These are phyloP conservation scores for Citrus unshiu DNA, from an alignment of 345 rosid species.

Conservation along the genomic window DNA sequence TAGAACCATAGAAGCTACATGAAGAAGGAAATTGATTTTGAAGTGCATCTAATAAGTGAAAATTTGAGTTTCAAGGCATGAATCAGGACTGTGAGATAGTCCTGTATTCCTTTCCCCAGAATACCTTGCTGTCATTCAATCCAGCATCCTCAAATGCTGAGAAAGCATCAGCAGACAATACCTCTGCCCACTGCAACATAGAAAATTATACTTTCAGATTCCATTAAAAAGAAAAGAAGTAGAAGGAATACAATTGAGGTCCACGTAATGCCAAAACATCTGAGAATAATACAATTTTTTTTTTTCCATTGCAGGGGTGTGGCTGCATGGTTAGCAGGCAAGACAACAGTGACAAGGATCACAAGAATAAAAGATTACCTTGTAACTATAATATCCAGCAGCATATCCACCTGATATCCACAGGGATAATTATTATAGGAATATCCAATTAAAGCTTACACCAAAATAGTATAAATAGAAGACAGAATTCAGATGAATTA, in stretches of 20 bases:
- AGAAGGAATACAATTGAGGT: not conserved
- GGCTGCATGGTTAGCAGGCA: not conserved
- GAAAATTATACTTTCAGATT: conserved; percentile 19
- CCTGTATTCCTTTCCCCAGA: conserved; percentile 3
- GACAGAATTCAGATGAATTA: not conserved
- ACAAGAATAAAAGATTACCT: conserved; percentile 43
- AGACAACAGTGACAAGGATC: not conserved
- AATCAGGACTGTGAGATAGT: not conserved
- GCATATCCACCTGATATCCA: conserved; percentile 73
- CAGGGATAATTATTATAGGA: conserved; percentile 8
- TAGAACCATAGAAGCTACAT: not conserved
- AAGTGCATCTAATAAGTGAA: not conserved
- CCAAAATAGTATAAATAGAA: conserved; percentile 2
- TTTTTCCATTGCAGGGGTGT: not conserved
- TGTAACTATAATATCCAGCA: conserved; percentile 96
- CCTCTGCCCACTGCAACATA: conserved; percentile 92
- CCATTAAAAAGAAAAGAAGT: conserved; percentile 1
- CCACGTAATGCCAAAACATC: not conserved
- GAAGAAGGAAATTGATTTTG: not conserved
- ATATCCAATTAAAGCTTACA: not conserved
- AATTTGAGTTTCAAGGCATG: not conserved
- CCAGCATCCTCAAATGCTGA: conserved; percentile 97
- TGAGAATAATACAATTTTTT: not conserved
- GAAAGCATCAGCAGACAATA: conserved; percentile 95
- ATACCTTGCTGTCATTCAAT: conserved; percentile 68